Evolutionary conservation across 2,329 filamentous ascomycete genomes (phyloP).

Genomic region (Penicillium nordicum): DNA sequence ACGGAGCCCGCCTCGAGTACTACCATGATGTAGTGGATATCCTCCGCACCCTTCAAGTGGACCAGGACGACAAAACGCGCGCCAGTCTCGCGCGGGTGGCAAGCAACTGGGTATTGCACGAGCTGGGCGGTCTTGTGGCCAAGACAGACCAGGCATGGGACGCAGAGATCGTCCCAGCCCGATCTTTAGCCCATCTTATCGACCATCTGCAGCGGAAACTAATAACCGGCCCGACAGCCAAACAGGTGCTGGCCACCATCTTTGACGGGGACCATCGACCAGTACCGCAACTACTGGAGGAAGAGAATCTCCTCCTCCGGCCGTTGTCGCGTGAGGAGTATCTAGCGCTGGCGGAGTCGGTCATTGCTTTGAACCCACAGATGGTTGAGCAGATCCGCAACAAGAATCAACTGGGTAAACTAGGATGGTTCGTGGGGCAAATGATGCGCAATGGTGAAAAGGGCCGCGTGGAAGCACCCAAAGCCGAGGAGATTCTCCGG

Average conservation of each 20-base stretch:
- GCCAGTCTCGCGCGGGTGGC: conserved; percentile 47
- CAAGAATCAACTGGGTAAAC: conserved; percentile 61
- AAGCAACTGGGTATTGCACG: conserved; percentile 71
- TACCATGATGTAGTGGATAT: conserved; percentile 53
- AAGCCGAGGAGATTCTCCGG: conserved; percentile 54
- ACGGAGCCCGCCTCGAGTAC: conserved; percentile 76
- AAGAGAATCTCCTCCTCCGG: conserved; percentile 54
- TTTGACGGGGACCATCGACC: conserved; percentile 51
- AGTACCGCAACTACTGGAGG: conserved; percentile 53
- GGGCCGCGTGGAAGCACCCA: conserved; percentile 60
- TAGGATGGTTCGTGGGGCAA: conserved; percentile 66
- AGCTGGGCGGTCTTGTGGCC: conserved; percentile 62
- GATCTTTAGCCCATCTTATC: conserved; percentile 46
- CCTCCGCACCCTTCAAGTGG: conserved; percentile 29
- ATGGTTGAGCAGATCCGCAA: conserved; percentile 59
- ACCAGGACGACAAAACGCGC: conserved; percentile 25
- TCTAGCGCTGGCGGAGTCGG: conserved; percentile 49
- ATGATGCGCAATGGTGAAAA: conserved; percentile 62
- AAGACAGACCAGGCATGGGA: conserved; percentile 51
- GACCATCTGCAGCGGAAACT: conserved; percentile 41
- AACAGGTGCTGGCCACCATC: conserved; percentile 55
- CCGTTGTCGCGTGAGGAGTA: conserved; percentile 58
- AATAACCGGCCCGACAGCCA: conserved; percentile 57
- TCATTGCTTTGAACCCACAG: conserved; percentile 54
- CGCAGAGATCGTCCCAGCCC: conserved; percentile 38